Evolutionary conservation across 352 stramenopile genomes (phyloP), one percentile per base, ranked within the genome.

Genomic region (Peronospora farinosa): DNA sequence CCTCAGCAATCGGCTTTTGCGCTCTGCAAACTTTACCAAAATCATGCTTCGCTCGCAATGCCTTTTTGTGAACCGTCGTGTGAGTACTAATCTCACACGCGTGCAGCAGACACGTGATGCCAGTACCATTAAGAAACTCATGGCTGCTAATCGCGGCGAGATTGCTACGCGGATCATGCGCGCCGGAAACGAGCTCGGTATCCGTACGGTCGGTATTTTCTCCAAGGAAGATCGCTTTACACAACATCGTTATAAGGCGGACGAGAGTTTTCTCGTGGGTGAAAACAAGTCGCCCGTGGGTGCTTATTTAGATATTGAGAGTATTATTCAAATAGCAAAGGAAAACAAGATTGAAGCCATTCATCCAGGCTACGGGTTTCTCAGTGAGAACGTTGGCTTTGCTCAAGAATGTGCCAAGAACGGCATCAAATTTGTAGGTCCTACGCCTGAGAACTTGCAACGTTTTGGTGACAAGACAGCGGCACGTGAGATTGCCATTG

Each of bases 111-210:
- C 63, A 47, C 76, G 76, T 43, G 69, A 85, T 57, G 72, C 74
- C 50, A 78, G 73, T 63, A 82, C 69, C 32, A 91, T 98, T 72
- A 93, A 92, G 46, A 98, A 98, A 65, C 65, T 99, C 39, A 85
- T 99, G 81, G 93, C 93, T 7, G 95, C 95, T 28, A 99, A 99
- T 78, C 91, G 96, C 27, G 96, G 96, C 28, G 96, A 99, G 70
- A 98, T 99, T 71, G 95, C 96, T 8, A 96, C 94, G 35, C 85
- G 96, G 16, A 97, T 99, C 58, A 96, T 97, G 75, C 84, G 96
- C 42, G 92, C 95, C 0, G 80, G 77, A 5, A 96, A 95, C 46
- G 95, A 98, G 66, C 76, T 98, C 33, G 92, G 86, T 36, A 83
- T 97, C 44, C 70, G 75, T 45, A 97, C 93, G 12, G 89, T 96